A percentile compares a stretch with the other conserved stretches of the same genome.
Evolutionary conservation across 2,329 filamentous ascomycete species (phyloP).

Genomic region (Colletotrichum sp.): DNA sequence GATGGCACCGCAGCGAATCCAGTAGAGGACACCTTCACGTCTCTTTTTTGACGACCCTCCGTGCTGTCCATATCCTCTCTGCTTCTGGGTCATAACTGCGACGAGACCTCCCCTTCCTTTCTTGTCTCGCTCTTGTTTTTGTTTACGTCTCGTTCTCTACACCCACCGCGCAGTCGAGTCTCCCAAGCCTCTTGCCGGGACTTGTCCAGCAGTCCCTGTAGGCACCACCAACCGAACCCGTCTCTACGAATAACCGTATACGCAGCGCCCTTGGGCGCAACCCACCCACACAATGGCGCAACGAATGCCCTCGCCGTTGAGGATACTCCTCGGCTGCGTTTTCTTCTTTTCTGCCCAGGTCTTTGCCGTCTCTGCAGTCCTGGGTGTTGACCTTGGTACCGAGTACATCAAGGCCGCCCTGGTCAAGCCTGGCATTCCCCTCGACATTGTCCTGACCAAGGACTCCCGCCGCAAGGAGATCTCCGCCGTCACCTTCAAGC

Average conservation of each 20-base stretch:
- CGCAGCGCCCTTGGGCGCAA: constrained; percentile 22
- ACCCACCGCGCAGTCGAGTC: not conserved
- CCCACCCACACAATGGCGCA: constrained; percentile 34
- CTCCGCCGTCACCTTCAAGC: constrained; percentile 93
- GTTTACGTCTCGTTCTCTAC: not conserved
- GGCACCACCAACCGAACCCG: not conserved
- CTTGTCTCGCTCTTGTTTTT: not conserved
- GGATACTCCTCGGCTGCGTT: constrained; percentile 42
- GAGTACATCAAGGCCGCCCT: constrained; percentile 96
- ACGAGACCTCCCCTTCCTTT: not conserved
- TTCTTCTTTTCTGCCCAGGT: constrained; percentile 53
- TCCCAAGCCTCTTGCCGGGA: constrained; percentile 8
- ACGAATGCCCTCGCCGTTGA: constrained; percentile 38
- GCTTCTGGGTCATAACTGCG: not conserved
- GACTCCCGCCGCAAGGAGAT: constrained; percentile 96
- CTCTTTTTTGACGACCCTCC: constrained; percentile 2
- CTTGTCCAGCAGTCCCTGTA: not conserved
- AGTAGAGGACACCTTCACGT: constrained; percentile 21
- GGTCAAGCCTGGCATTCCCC: constrained; percentile 94
- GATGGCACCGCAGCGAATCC: constrained; percentile 14
- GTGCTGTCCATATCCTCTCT: constrained; percentile 1
- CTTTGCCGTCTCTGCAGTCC: constrained; percentile 71
- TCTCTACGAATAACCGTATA: not conserved
- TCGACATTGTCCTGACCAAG: constrained; percentile 97
- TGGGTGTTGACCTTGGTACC: constrained; percentile 93